Evolutionary conservation across 1,284 basidiomycete species (phyloP).

Genomic region (Peniophora sp.): DNA sequence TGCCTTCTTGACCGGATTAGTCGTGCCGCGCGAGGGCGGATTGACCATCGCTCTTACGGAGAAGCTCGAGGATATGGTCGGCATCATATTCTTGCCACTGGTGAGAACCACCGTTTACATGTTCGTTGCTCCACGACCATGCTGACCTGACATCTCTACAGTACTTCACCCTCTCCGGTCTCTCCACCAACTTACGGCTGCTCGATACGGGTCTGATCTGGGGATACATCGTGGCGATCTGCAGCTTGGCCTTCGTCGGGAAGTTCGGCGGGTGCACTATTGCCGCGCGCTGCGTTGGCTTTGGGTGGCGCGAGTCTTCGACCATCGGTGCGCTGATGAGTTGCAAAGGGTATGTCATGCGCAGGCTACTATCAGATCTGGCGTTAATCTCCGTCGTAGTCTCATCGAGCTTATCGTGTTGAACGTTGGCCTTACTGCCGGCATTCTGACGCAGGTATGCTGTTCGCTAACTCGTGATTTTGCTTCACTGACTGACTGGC

Average conservation of each 20-base stretch:
- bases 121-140: neutral
- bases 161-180: constrained; percentile 60
- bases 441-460: constrained; percentile 59
- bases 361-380: neutral
- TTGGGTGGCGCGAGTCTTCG: constrained; percentile 50
- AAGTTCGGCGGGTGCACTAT: constrained; percentile 54
- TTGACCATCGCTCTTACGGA: constrained; percentile 55
- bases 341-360: constrained; percentile 46
- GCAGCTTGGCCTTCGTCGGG: constrained; percentile 42
- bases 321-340: constrained; percentile 69
- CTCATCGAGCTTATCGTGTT: constrained; percentile 58
- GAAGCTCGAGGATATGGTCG: constrained; percentile 58
- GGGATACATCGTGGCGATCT: constrained; percentile 53
- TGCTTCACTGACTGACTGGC: neutral
- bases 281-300: constrained; percentile 44
- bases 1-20: constrained; percentile 60
- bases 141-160: constrained; percentile 11
- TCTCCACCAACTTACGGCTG: constrained; percentile 61
- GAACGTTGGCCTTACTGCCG: constrained; percentile 61
- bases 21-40: constrained; percentile 60
- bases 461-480: constrained; percentile 7
- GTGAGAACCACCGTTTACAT: constrained; percentile 20
- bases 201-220: constrained; percentile 44
- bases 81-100: constrained; percentile 55
- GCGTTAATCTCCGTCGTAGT: constrained; percentile 13